Percentiles rank a stretch among this genome's conserved stretches.
These are phyloP conservation scores for Xerocomellus amylosporus DNA, from an alignment of 768 basidiomycete genomes.

Conservation along the genomic window DNA sequence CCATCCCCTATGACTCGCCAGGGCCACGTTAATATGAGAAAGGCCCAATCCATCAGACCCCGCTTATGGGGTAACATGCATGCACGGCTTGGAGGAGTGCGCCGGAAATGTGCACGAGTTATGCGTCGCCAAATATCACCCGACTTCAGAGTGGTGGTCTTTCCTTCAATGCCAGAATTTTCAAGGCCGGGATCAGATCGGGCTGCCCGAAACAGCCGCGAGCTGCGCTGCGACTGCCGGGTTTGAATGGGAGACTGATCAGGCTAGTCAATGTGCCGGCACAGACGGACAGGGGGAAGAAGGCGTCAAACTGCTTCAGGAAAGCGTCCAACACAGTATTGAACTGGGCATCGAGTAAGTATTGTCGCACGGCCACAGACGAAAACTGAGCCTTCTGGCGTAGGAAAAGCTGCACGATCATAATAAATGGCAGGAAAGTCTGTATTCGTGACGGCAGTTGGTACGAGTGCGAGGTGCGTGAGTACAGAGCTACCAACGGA, in stretches of 20 bases:
- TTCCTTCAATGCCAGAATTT: constrained; percentile 82
- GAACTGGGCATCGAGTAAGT: constrained; percentile 57
- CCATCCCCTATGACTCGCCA: constrained; percentile 2
- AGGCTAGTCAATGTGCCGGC: constrained; percentile 58
- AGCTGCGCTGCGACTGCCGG: constrained; percentile 62
- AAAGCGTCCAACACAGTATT: constrained; percentile 50
- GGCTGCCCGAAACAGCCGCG: constrained; percentile 58
- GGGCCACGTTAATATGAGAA: constrained; percentile 10
- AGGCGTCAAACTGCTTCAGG: constrained; percentile 59
- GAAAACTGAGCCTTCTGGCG: constrained; percentile 7
- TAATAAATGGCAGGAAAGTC: constrained; percentile 64
- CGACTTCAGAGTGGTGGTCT: constrained; percentile 68
- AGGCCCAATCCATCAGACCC: constrained; percentile 65
- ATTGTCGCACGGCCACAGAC: constrained; percentile 1
- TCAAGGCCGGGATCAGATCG: constrained; percentile 58
- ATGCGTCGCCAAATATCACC: constrained; percentile 65
- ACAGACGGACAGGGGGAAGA: constrained; percentile 57
- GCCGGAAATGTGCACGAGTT: constrained; percentile 87
- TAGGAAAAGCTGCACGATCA: constrained; percentile 85
- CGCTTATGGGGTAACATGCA: constrained; percentile 77
- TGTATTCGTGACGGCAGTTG: constrained; percentile 78
- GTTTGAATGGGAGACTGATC: constrained; percentile 66
- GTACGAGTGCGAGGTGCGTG: constrained; percentile 73
- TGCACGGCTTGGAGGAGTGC: constrained; percentile 81
- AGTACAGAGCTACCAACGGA: constrained; percentile 21